Conservation (phyloP, 371 early-diverging fungal species). For the Apophysomyces ossiformis region DNA sequence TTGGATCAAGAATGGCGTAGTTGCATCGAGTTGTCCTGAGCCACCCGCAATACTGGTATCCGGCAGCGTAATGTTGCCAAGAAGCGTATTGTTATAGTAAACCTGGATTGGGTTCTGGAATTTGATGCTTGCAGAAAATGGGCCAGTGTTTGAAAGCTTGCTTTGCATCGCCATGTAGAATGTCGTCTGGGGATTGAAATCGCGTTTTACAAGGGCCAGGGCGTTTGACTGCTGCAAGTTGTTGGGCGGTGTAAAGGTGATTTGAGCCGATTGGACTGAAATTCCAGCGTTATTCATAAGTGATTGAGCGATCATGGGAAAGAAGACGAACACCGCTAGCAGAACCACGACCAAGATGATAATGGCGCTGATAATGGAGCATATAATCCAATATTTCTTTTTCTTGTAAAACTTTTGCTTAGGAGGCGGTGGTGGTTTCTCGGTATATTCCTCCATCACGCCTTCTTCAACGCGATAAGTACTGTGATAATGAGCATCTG, state of each 20-base stretch:
- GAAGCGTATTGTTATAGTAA: slow-evolving; percentile 43
- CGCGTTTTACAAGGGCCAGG: slow-evolving; percentile 28
- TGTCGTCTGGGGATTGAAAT: slow-evolving; percentile 15
- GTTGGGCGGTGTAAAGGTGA: slow-evolving; percentile 47
- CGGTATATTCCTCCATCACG: slow-evolving; percentile 49
- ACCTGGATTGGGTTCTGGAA: slow-evolving; percentile 51
- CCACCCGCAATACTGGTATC: slow-evolving; percentile 57
- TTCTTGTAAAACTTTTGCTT: slow-evolving; percentile 55
- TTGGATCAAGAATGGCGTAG: slow-evolving; percentile 51
- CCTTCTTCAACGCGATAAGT: slow-evolving; percentile 19
- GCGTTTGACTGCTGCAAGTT: slow-evolving; percentile 14
- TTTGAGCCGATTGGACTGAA: slow-evolving; percentile 51
- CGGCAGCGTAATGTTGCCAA: slow-evolving; percentile 59
- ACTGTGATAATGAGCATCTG: slow-evolving; percentile 11
- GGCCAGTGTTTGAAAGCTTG: slow-evolving; percentile 58
- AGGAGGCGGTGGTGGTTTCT: slow-evolving; percentile 47
- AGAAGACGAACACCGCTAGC: slow-evolving; percentile 56
- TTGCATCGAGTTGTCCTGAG: slow-evolving; percentile 44
- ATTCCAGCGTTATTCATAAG: slow-evolving; percentile 58
- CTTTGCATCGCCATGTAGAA: slow-evolving; percentile 59
- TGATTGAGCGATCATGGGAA: slow-evolving; percentile 66
- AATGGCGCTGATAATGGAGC: slow-evolving; percentile 52
- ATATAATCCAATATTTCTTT: slow-evolving; percentile 63
- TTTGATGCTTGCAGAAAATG: slow-evolving; percentile 55
- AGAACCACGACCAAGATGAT: slow-evolving; percentile 55